Percentiles rank a stretch among this genome's conserved stretches.
Conservation (phyloP, 1,284 basidiomycete genomes). For the Exsudoporus floridanus region DNA sequence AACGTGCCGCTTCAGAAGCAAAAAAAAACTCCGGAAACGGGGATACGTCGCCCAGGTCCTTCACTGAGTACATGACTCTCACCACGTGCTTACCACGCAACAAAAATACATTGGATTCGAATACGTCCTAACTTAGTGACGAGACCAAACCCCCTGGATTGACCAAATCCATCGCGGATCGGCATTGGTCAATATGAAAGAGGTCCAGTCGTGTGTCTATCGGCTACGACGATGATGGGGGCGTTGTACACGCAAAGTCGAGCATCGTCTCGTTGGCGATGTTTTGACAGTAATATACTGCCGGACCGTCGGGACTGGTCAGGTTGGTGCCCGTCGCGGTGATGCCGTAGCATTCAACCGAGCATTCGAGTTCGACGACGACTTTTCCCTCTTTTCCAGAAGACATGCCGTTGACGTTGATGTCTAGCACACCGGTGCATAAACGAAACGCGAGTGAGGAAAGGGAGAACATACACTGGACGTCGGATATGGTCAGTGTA, state of each 20-base stretch:
- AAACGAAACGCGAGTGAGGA: conserved; percentile 1
- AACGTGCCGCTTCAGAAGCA: too few relatives aligned
- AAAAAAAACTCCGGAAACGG: too few relatives aligned
- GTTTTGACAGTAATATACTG: conserved; percentile 21
- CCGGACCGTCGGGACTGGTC: conserved; percentile 10
- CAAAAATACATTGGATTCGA: neutral
- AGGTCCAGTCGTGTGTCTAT: neutral
- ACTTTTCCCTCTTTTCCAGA: conserved; percentile 33
- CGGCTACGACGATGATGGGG: conserved; percentile 1
- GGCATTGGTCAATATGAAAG: neutral
- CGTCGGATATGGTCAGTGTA: conserved; percentile 36
- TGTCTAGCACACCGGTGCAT: conserved; percentile 7
- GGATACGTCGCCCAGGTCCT: too few relatives aligned
- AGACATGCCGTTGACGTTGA: conserved; percentile 35
- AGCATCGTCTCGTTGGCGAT: conserved; percentile 19
- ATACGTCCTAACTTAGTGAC: neutral
- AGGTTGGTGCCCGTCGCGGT: conserved; percentile 14
- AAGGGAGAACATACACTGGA: conserved; percentile 21
- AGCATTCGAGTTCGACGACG: conserved; percentile 37
- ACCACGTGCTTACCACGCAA: neutral
- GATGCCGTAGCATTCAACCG: conserved; percentile 25
- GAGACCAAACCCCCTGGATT: neutral
- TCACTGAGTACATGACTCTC: neutral
- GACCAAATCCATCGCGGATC: too few relatives aligned
- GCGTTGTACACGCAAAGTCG: conserved; percentile 21